Evolutionary conservation across 306 rosid genomes (phyloP).

Genomic region (Trifolium pratense): DNA sequence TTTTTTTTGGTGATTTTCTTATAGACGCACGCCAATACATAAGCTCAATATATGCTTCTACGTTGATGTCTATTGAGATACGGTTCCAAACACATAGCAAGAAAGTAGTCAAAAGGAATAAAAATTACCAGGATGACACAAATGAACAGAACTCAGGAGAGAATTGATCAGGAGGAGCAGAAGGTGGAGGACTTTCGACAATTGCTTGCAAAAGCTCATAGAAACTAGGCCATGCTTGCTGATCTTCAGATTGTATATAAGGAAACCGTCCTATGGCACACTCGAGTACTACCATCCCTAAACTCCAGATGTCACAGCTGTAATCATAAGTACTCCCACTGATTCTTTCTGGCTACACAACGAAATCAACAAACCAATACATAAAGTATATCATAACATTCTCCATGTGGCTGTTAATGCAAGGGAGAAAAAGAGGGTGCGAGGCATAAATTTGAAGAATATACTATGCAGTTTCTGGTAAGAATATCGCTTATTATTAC

Average conservation of each 20-base stretch:
- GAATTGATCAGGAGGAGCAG: conserved; percentile 94
- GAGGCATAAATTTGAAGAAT: neutral
- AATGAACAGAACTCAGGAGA: conserved; percentile 96
- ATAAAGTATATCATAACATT: neutral
- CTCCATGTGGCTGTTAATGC: neutral
- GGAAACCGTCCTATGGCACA: conserved; percentile 98
- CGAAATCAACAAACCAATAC: conserved; percentile 40
- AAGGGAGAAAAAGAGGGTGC: neutral
- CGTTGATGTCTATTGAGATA: neutral
- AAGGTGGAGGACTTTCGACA: conserved; percentile 90
- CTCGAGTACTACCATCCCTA: conserved; percentile 96
- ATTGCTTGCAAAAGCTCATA: conserved; percentile 94
- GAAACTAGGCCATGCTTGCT: conserved; percentile 88
- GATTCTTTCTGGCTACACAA: conserved; percentile 89
- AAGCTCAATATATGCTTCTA: neutral
- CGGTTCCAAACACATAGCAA: neutral
- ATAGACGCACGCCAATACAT: neutral
- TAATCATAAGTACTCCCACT: conserved; percentile 89
- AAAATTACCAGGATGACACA: conserved; percentile 81
- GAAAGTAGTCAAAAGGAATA: neutral
- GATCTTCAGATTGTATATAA: conserved; percentile 87
- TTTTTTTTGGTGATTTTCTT: neutral
- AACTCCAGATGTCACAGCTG: conserved; percentile 97
- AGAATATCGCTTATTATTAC: neutral
- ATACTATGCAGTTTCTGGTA: conserved; percentile 15